Evolutionary conservation across 352 stramenopile genomes (phyloP).

Genomic region (Phytophthora sp.): DNA sequence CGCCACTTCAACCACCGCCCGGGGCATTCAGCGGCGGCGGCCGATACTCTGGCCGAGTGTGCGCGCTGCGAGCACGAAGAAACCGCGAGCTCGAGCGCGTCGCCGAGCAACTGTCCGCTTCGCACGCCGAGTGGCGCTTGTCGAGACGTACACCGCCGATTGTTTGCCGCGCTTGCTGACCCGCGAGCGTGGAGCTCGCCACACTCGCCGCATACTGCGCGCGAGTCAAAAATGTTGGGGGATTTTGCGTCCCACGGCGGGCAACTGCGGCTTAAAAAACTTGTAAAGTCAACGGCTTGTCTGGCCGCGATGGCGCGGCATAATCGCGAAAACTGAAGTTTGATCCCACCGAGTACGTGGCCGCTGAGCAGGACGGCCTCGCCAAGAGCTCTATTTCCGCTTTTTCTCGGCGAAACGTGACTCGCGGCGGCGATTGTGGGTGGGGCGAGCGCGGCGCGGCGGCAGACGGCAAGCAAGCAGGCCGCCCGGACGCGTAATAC

Average conservation of each 20-base stretch:
- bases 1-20: constrained; percentile 38
- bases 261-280: constrained; percentile 4
- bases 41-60: background rate
- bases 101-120: background rate
- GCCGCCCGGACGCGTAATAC: background rate
- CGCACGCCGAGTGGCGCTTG: background rate
- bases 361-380: background rate
- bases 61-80: background rate
- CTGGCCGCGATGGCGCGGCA: background rate
- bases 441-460: too few species aligned
- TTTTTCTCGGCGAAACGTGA: constrained; percentile 6
- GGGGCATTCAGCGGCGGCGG: background rate
- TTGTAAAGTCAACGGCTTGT: constrained; percentile 11
- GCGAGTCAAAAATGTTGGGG: background rate
- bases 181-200: background rate
- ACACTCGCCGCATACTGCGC: background rate
- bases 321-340: constrained; percentile 21
- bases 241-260: too few species aligned
- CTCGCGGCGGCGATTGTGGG: background rate
- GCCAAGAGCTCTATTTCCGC: constrained; percentile 2
- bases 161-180: constrained; percentile 13
- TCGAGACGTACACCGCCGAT: constrained; percentile 4
- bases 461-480: too few species aligned
- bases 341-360: constrained; percentile 5
- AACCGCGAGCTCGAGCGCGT: background rate